Evolutionary conservation across 2,329 filamentous ascomycete genomes (phyloP), one percentile per base, ranked within the genome.

Genomic region (Ceratocystis diversiconidia): DNA sequence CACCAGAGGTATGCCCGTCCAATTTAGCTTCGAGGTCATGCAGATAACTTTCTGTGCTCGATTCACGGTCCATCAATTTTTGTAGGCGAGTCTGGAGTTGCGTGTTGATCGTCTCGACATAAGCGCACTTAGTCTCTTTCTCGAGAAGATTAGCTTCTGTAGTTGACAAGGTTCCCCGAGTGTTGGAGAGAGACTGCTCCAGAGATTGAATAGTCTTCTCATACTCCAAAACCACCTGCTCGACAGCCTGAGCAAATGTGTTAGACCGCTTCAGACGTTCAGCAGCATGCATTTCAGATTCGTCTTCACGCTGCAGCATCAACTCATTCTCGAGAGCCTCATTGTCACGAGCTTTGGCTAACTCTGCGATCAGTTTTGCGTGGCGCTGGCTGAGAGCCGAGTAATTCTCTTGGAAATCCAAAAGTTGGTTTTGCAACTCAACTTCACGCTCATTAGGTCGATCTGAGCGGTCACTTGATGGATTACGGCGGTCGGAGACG

Each of bases 201-300:
- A 99, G 82, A 64, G 85, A 88, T 74, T 97, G 92, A 62, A 99
- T 99, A 0, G 95, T 99, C 80, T 95, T 97, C 74, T 99, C 95
- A 73, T 99, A 99, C 75, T 99, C 94, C 61, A 97, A 79, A 2
- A 99, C 90, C 25, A 99, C 90, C 72, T 95, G 89, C 72, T 99
- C 94, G 22, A 99, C 92, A 32, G 92, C 92, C 73, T 95, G 88
- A 1, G 92, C 92, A 73, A 99, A 97, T 0, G 90, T 95, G 73
- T 95, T 96, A 19, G 95, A 99, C 50, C 94, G 86, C 73, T 96
- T 95, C 69, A 97, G 78, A 64, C 94, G 84, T 73, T 96, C 92
- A 28, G 91, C 87, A 0, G 91, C 90, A 17, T 86, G 78, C 12
- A 84, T 81, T 17, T 73, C 73, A 1, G 61, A 60, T 63, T 86